Evolutionary conservation across 257 asterid genomes (phyloP).

Genomic region (Solanum raphanifolium): DNA sequence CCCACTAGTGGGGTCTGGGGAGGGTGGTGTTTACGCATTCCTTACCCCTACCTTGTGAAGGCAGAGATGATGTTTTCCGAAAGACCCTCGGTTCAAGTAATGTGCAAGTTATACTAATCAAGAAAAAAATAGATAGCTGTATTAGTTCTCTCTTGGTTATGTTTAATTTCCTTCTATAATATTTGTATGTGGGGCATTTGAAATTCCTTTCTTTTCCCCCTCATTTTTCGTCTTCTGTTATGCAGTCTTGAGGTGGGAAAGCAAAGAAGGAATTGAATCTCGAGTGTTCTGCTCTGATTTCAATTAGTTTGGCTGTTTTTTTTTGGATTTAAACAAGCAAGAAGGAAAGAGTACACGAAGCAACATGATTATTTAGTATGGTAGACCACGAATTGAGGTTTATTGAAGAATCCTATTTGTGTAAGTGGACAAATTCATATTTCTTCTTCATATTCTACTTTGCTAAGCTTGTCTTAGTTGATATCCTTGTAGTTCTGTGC

Average conservation of each 20-base stretch:
- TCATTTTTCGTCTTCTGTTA: neutral
- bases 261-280: neutral
- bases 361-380: neutral
- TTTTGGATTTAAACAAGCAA: neutral
- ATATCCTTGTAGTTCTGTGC: neutral
- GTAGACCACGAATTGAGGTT: neutral
- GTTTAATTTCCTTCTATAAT: neutral
- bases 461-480: neutral
- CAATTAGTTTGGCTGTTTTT: neutral
- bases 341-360: neutral
- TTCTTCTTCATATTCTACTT: neutral
- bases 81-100: neutral
- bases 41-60: neutral
- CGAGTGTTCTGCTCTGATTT: neutral
- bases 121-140: neutral
- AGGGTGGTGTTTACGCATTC: neutral
- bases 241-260: neutral
- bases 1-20: neutral
- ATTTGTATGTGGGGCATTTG: neutral
- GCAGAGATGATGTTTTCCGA: neutral
- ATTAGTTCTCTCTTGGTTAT: neutral
- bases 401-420: neutral
- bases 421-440: neutral
- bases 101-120: neutral
- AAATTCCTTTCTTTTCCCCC: neutral